Percentiles rank a stretch among this genome's conserved stretches.
phyloP scores from a whole-genome alignment of 164 flowering plant species.

The Magnolia sinica region DNA sequence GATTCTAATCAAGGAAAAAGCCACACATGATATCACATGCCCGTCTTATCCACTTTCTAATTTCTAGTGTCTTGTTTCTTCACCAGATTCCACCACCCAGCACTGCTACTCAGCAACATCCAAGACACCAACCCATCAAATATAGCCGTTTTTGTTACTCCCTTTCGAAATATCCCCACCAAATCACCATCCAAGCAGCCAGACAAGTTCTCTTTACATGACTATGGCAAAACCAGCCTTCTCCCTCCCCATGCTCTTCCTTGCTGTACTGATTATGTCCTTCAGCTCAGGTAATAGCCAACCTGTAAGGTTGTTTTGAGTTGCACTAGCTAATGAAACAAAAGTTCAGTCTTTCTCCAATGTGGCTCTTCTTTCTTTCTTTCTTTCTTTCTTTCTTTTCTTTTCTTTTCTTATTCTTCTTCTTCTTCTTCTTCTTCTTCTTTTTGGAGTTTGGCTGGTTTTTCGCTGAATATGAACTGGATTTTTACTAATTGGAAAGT shows the following conservation, averaged over 20 bases:
- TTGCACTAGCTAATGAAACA: not conserved
- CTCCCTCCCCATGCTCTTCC: constrained; percentile 11
- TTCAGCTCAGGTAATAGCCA: constrained; percentile 32
- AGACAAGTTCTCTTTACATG: not conserved
- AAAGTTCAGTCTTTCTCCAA: not conserved
- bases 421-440: not conserved
- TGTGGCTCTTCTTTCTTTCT: not conserved
- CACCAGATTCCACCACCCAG: not conserved
- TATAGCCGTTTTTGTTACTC: not conserved
- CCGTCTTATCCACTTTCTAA: not conserved
- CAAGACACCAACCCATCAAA: not conserved
- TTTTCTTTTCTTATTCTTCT: not conserved
- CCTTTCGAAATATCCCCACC: not conserved
- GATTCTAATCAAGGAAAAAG: not conserved
- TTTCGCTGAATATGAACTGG: not conserved
- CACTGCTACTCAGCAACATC: not conserved
- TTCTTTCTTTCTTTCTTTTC: not conserved
- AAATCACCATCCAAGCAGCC: not conserved
- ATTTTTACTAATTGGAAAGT: not conserved
- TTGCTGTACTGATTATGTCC: constrained; percentile 16
- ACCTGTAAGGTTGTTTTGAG: not conserved
- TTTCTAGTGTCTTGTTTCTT: not conserved
- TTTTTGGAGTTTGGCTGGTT: not conserved
- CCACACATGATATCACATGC: not conserved
- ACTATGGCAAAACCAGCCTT: constrained; percentile 25